A percentile compares a stretch with the other conserved stretches of the same genome.
These are phyloP conservation scores for Madurella fahalii DNA, from an alignment of 2,329 filamentous ascomycete species.

Conservation along the genomic window DNA sequence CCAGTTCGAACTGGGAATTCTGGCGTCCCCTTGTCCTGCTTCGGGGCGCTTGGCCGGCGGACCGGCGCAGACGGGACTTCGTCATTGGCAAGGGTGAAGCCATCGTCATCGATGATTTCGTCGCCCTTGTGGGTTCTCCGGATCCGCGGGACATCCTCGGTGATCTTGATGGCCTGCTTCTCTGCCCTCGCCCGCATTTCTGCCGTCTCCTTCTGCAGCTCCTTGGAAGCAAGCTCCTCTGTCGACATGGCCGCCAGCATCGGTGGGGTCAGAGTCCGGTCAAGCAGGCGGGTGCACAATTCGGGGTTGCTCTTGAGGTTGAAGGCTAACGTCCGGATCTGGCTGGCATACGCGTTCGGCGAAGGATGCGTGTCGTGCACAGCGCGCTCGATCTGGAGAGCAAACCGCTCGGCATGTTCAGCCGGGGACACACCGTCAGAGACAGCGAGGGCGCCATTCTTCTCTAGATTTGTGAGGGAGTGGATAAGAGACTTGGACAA, in stretches of 20 bases:
- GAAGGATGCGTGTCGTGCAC: constrained; percentile 54
- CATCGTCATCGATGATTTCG: constrained; percentile 78
- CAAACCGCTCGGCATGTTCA: constrained; percentile 63
- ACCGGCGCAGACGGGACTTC: constrained; percentile 38
- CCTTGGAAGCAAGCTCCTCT: constrained; percentile 87
- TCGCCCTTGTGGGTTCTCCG: constrained; percentile 93
- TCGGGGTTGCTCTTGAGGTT: constrained; percentile 88
- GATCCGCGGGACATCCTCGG: constrained; percentile 71
- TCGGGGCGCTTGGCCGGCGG: constrained; percentile 32
- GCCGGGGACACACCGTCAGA: constrained; percentile 61
- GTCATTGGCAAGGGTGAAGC: constrained; percentile 35
- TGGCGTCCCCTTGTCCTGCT: constrained; percentile 20
- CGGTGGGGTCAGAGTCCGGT: constrained; percentile 65
- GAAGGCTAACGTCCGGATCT: constrained; percentile 73
- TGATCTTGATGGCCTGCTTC: constrained; percentile 79
- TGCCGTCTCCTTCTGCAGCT: constrained; percentile 73
- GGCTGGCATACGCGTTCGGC: constrained; percentile 50
- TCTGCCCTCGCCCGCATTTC: constrained; percentile 74
- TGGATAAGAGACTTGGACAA: constrained; percentile 66
- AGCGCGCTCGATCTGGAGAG: constrained; percentile 75
- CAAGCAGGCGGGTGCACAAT: constrained; percentile 71
- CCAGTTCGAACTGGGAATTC: constrained; percentile 25
- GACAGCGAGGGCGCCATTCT: constrained; percentile 59
- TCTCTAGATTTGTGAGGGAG: constrained; percentile 62
- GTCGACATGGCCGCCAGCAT: constrained; percentile 82